Evolutionary conservation across 2,329 filamentous ascomycete species (phyloP), one percentile per base, ranked within the genome.

Genomic region (Fusarium denticulatum): DNA sequence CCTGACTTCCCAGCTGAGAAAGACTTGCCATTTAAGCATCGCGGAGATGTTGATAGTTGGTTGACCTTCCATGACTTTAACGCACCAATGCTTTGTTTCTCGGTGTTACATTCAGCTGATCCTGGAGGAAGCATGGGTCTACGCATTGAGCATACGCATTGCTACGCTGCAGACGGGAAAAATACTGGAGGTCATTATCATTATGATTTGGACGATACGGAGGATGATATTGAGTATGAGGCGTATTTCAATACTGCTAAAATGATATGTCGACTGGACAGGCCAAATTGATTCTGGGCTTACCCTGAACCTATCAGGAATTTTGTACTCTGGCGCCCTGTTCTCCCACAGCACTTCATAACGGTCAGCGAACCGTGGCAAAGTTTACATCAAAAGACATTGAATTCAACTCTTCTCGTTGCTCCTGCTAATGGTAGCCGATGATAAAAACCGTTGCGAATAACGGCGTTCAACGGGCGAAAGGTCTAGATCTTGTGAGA

Each of bases 81-180:
- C 1, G 20, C 6, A 18, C 34, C 26, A 6, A 55, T 55, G 34
- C 50, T 55, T n/a, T 55, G 50, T 1, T 2, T 55, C 0, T 55
- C 50, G 0, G 36, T 55, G 0, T 2, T 55, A 15, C 34, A 55
- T 11, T 55, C 50, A 0, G 20, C 26, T 14, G 36, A 55, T 5
- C 34, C 15, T 0, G 11, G 5, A 1, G 14, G 20, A 18, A 28
- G 0, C 3, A 40, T 55, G 50, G 24, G 50, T 2, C 40, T 55
- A 5, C 78, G 83, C 0, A 83, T 86, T 75, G 86, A 87, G 70
- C 85, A 87, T 71, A 86, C 85, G 8, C 85, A 87, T 76, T 83
- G 81, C 28, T 86, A 85, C 60, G 82, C 83, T 6, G 20, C 40
- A 3, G 43, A 36, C 3, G 60, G 63, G 6, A 52, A 71, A 18